Percentiles rank a stretch among this genome's conserved stretches.
phyloP scores from a whole-genome alignment of 1,284 basidiomycete genomes.

The Ceratobasidium sp. region DNA sequence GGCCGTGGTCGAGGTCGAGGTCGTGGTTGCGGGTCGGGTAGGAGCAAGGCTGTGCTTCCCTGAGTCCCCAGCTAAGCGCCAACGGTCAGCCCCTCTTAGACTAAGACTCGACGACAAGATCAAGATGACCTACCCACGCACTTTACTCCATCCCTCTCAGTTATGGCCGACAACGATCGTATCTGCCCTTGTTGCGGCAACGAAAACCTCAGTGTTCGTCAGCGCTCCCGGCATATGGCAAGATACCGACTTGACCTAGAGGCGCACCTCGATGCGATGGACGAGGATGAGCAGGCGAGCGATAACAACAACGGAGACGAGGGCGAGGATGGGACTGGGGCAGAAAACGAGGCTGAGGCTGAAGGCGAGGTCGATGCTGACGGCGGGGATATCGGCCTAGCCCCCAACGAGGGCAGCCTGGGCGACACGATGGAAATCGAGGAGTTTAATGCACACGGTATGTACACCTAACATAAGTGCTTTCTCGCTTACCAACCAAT shows the following conservation, averaged over 20 bases:
- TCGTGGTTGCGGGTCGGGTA: too few relatives aligned
- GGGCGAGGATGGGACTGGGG: too few relatives aligned
- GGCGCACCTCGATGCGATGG: background rate
- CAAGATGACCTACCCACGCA: background rate
- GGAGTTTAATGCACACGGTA: too few relatives aligned
- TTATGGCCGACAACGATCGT: background rate
- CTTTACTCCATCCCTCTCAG: background rate
- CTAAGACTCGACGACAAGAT: background rate
- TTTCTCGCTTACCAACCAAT: too few relatives aligned
- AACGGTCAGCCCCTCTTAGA: background rate
- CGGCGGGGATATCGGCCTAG: background rate
- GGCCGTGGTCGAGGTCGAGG: background rate
- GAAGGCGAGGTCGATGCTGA: too few relatives aligned
- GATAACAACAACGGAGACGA: too few relatives aligned
- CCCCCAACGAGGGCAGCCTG: background rate
- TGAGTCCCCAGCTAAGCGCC: background rate
- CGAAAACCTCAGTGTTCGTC: background rate
- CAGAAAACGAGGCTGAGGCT: too few relatives aligned
- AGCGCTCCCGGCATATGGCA: background rate
- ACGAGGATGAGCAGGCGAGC: too few relatives aligned
- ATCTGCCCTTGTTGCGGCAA: background rate
- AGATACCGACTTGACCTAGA: background rate
- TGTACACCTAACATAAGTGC: too few relatives aligned
- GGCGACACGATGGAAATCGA: background rate
- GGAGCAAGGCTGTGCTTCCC: background rate